Percentiles rank a stretch among this genome's conserved stretches.
phyloP scores from a whole-genome alignment of 148 eudicot species.

The Arbutus unedo region DNA sequence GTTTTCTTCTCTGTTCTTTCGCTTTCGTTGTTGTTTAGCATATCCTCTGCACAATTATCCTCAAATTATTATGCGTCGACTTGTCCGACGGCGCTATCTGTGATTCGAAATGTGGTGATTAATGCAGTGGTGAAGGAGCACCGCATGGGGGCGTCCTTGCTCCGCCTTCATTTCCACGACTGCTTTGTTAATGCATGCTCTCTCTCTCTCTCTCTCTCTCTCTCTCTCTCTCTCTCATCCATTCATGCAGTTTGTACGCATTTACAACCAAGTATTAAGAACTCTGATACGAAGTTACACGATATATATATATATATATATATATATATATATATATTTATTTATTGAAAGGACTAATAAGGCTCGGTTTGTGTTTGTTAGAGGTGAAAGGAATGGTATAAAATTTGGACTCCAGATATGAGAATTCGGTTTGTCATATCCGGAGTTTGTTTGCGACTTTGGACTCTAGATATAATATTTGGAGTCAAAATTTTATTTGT shows the following conservation, averaged over 20 bases:
- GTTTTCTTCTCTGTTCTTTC: neutral
- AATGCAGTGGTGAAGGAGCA: slow-evolving; percentile 26
- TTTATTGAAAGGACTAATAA: too few relatives aligned
- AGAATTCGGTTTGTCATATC: too few relatives aligned
- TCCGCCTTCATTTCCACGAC: slow-evolving; percentile 34
- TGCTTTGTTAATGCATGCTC: slow-evolving; percentile 32
- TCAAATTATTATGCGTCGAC: slow-evolving; percentile 19
- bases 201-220: slow-evolving; percentile 19
- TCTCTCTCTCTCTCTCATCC: neutral
- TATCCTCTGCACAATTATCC: slow-evolving; percentile 22
- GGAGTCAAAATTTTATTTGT: too few relatives aligned
- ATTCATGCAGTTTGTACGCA: neutral
- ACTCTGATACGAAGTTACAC: too few relatives aligned
- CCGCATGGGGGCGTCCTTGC: slow-evolving; percentile 34
- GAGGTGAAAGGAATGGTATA: too few relatives aligned
- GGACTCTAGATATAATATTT: too few relatives aligned
- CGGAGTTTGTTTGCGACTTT: too few relatives aligned
- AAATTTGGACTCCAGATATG: too few relatives aligned
- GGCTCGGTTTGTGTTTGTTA: too few relatives aligned
- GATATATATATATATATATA: too few relatives aligned
- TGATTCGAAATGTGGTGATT: slow-evolving; percentile 16
- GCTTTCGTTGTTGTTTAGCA: neutral
- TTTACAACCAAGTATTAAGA: neutral
- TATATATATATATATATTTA: too few relatives aligned
- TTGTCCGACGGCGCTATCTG: slow-evolving; percentile 25